A percentile compares a stretch with the other conserved stretches of the same genome.
phyloP scores from a whole-genome alignment of 164 flowering plant species.

The Euptelea pleiosperma region DNA sequence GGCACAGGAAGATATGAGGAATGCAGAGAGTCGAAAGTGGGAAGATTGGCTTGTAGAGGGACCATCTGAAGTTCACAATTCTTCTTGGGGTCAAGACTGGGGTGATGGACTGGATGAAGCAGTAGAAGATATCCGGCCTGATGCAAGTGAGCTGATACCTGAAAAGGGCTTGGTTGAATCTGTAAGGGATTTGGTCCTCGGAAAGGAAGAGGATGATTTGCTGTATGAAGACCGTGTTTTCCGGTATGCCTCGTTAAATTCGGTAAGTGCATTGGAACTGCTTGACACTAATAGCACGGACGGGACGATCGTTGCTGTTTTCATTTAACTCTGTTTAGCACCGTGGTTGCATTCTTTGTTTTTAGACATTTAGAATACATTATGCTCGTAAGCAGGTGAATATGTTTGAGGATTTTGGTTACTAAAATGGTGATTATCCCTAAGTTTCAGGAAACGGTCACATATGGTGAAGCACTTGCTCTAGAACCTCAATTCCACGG shows the following conservation, averaged over 20 bases:
- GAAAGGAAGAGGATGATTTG: conserved; percentile 71
- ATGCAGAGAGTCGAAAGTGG: conserved; percentile 78
- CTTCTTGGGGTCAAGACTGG: conserved; percentile 39
- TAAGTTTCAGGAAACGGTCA: too few relatives aligned
- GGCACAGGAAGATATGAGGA: conserved; percentile 73
- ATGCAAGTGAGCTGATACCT: conserved; percentile 31
- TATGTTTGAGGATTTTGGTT: too few relatives aligned
- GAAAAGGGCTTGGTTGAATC: conserved; percentile 53
- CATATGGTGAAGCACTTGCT: too few relatives aligned
- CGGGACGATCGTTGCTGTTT: too few relatives aligned
- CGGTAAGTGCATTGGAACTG: conserved; percentile 42
- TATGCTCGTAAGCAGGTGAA: background rate
- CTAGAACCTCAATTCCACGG: too few relatives aligned
- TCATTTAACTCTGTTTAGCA: too few relatives aligned
- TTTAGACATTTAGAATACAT: too few relatives aligned
- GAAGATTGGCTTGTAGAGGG: conserved; percentile 84
- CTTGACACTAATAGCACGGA: background rate
- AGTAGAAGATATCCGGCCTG: conserved; percentile 24
- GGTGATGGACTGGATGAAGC: conserved; percentile 27
- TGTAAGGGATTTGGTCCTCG: conserved; percentile 52
- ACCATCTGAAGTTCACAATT: conserved; percentile 15
- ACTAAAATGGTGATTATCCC: too few relatives aligned
- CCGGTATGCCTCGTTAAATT: conserved; percentile 72
- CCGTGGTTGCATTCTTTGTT: too few relatives aligned
- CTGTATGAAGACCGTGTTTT: conserved; percentile 93